These are phyloP conservation scores for Saccharum officinarum DNA, from an alignment of 176 grass and related monocot species.

Conservation along the genomic window DNA sequence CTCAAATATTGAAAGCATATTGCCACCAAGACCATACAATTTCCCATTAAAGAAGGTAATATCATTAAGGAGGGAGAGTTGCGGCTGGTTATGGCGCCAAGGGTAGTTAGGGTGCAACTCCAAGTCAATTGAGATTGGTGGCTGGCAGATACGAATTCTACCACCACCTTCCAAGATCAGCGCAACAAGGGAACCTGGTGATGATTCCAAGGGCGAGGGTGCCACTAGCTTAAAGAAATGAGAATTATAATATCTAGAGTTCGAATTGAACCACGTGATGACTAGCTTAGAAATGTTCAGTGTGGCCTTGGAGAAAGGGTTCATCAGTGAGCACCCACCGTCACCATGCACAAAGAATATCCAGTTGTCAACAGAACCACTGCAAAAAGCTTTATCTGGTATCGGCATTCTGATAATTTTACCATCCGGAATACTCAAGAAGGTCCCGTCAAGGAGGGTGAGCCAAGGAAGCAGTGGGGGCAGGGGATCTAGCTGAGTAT, in stretches of 20 bases:
- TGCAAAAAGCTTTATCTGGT: background rate
- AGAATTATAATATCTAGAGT: too few relatives aligned
- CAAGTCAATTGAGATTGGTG: background rate
- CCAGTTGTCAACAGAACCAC: constrained; percentile 4
- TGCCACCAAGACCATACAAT: background rate
- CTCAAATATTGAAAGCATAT: background rate
- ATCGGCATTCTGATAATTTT: background rate
- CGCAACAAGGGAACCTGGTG: background rate
- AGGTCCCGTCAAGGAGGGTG: background rate
- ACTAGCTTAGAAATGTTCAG: background rate
- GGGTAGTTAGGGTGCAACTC: background rate
- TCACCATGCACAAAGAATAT: background rate
- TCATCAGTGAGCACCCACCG: background rate
- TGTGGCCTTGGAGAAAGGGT: constrained; percentile 4
- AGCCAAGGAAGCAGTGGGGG: background rate
- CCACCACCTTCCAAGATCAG: background rate
- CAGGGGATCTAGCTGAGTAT: background rate
- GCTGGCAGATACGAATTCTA: background rate
- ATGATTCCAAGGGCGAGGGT: background rate
- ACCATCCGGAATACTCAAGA: constrained; percentile 11
- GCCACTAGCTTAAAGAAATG: background rate
- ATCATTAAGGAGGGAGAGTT: background rate
- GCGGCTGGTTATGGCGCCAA: too few relatives aligned
- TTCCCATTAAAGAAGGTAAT: constrained; percentile 13
- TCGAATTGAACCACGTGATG: background rate